Conservation (phyloP, 805 yeast genomes). For the Wickerhamiella musiphila region DNA sequence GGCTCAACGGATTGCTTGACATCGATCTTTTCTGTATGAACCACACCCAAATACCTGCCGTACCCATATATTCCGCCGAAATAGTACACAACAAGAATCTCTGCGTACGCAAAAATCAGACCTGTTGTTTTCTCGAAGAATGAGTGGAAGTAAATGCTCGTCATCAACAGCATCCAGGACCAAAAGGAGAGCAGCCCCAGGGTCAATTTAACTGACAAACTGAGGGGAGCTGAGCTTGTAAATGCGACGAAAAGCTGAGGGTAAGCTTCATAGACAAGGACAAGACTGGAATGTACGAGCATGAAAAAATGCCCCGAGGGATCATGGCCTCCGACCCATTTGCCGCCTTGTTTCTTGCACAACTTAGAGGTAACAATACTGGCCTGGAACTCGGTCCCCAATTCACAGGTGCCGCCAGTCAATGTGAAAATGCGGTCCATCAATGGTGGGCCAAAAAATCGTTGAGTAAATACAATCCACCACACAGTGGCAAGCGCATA, state of each 20-base stretch:
- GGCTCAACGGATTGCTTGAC: background rate
- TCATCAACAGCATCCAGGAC: constrained; percentile 78
- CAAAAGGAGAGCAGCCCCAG: constrained; percentile 33
- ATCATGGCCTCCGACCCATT: constrained; percentile 80
- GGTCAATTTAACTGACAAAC: constrained; percentile 18
- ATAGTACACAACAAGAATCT: constrained; percentile 30
- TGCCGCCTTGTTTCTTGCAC: constrained; percentile 45
- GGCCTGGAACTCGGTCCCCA: constrained; percentile 5
- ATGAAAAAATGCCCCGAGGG: constrained; percentile 89
- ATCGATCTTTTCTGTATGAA: background rate
- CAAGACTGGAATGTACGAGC: constrained; percentile 45
- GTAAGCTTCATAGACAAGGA: constrained; percentile 46
- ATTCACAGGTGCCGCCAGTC: constrained; percentile 70
- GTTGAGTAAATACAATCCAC: constrained; percentile 82
- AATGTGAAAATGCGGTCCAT: constrained; percentile 70
- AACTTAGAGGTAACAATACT: constrained; percentile 10
- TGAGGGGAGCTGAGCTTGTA: constrained; percentile 6
- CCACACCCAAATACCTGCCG: constrained; percentile 1
- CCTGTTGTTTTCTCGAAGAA: constrained; percentile 60
- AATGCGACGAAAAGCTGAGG: constrained; percentile 20
- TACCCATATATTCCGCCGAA: constrained; percentile 6
- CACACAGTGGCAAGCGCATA: constrained; percentile 45
- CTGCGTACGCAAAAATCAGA: constrained; percentile 39
- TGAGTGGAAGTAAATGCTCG: constrained; percentile 74
- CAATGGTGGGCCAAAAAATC: constrained; percentile 68